Percentiles rank a stretch among this genome's conserved stretches.
Conservation (phyloP, 2,329 filamentous ascomycete genomes). For the Epichloe hybrida region DNA sequence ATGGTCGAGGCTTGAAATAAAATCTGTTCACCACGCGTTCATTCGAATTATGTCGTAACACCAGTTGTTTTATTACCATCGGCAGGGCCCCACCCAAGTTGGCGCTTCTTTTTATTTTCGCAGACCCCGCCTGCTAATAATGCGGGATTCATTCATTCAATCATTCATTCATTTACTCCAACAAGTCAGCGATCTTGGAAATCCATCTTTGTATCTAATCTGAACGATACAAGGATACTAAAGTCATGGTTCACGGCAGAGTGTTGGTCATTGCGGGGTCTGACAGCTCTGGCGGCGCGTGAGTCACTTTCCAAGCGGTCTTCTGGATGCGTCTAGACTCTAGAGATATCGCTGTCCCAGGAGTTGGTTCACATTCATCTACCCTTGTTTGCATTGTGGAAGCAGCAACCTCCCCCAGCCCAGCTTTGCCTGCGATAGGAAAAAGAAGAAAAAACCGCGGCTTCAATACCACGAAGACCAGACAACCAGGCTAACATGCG, state of each 20-base stretch:
- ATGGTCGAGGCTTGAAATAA: background rate
- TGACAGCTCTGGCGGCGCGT: slow-evolving; percentile 83
- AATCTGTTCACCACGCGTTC: background rate
- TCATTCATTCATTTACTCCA: background rate
- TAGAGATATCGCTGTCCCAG: no score
- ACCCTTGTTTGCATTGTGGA: background rate
- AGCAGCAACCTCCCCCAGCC: background rate
- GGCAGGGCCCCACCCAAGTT: background rate
- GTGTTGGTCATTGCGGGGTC: slow-evolving; percentile 79
- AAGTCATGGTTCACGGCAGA: slow-evolving; percentile 28
- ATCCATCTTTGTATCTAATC: background rate
- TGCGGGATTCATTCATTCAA: background rate
- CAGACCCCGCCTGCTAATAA: background rate
- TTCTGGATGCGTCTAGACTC: no score
- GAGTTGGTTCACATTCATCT: no score
- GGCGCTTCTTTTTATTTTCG: background rate
- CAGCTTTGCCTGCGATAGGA: background rate
- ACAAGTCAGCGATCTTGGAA: background rate
- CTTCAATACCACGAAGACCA: no score
- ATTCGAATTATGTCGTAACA: no score
- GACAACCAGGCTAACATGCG: background rate
- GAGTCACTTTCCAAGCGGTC: slow-evolving; percentile 17
- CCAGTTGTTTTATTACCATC: background rate
- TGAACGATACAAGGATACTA: background rate
- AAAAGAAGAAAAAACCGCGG: no score